Evolutionary conservation across 768 basidiomycete genomes (phyloP), one percentile per base, ranked within the genome.

Genomic region (Astraeus odoratus): DNA sequence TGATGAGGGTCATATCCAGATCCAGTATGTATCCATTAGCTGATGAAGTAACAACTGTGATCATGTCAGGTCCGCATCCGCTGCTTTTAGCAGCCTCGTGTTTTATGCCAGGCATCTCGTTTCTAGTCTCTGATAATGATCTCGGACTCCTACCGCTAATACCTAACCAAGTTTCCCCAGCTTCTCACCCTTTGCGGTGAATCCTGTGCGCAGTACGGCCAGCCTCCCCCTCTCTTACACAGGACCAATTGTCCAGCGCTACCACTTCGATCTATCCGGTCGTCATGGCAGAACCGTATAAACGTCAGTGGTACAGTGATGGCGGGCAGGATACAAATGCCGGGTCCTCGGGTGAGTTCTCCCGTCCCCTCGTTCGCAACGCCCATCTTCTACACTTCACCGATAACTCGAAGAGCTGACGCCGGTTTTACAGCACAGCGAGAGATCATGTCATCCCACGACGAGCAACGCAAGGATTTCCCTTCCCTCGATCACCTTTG

Each of bases 401-500:
- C 51, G 16, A 30, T 48, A n/a, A n/a, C n/a, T n/a, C n/a, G n/a
- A n/a, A n/a, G n/a, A n/a, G 10, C 51, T 52, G 27, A 61, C 37
- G 39, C 19, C 31, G 37, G 23, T 39, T 23, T 25, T 24, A 6
- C 37, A 39, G 37, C n/a, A 15, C 37, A 39, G 13, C 39, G 18
- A 18, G 12, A n/a, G n/a, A 30, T 29, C 8, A 46, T 44, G 10
- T 42, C 55, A 13, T 42, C 34, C 23, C 49, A 50, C 15, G 47
- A n/a, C 25, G 47, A 51, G 39, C 49, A 46, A 26, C 57, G 56
- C 39, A 55, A 56, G 20, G 62, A 66, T 24, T 52, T 49, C 38
- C 54, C 50, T 8, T 65, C 65, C 12, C 64, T 86, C 50, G 74
- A 83, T 54, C 66, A 75, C 18, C 62, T 86, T n/a, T 86, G 84